Percentiles rank a stretch among this genome's conserved stretches.
These are phyloP conservation scores for Vickermania spadyakhi DNA, from an alignment of 208 protist species.

Conservation along the genomic window DNA sequence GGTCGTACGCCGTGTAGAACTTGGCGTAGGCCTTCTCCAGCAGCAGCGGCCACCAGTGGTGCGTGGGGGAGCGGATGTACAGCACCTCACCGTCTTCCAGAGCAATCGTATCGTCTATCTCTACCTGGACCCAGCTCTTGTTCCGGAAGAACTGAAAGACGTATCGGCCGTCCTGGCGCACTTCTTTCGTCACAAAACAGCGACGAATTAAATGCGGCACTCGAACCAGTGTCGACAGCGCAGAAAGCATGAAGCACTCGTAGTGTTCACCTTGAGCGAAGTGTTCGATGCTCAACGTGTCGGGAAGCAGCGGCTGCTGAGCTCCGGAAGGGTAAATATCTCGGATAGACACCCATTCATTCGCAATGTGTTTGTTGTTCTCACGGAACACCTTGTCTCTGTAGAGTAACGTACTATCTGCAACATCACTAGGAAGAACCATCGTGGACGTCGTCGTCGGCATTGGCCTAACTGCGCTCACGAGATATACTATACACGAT, in stretches of 20 bases:
- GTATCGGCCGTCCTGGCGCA: constrained; percentile 31
- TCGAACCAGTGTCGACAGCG: constrained; percentile 27
- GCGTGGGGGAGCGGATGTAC: constrained; percentile 26
- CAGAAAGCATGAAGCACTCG: constrained; percentile 37
- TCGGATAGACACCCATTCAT: constrained; percentile 19
- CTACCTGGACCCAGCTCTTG: constrained; percentile 40
- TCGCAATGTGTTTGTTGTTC: constrained; percentile 18
- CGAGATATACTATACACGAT: no score
- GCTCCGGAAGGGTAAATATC: constrained; percentile 22
- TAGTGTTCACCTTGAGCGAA: constrained; percentile 39
- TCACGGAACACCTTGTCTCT: constrained; percentile 21
- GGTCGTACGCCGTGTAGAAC: constrained; percentile 43
- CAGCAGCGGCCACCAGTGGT: constrained; percentile 45
- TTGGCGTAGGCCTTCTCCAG: constrained; percentile 71
- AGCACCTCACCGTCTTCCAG: constrained; percentile 25
- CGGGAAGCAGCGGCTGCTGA: constrained; percentile 16
- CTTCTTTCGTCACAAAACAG: constrained; percentile 34
- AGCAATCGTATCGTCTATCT: constrained; percentile 44
- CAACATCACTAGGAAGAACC: background rate
- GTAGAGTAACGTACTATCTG: constrained; percentile 17
- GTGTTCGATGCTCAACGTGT: constrained; percentile 18
- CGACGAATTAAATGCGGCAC: constrained; percentile 29
- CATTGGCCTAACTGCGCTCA: no score
- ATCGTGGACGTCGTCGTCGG: no score
- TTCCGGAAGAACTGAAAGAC: constrained; percentile 41